A percentile compares a stretch with the other conserved stretches of the same genome.
Evolutionary conservation across 345 rosid genomes (phyloP).

Genomic region (Hevea brasiliensis): DNA sequence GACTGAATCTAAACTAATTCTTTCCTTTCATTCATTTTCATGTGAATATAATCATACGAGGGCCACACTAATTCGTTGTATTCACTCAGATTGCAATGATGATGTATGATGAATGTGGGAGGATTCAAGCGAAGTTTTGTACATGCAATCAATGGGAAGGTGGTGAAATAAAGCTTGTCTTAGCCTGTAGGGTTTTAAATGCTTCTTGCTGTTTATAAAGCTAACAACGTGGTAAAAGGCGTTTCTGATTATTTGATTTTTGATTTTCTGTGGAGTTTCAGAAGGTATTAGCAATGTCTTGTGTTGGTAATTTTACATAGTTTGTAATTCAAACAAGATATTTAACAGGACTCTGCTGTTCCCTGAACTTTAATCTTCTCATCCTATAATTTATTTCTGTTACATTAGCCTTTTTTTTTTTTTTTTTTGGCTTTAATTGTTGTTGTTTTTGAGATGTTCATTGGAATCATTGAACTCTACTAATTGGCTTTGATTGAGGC

Average conservation of each 20-base stretch:
- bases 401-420: background rate
- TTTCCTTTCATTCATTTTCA: constrained; percentile 21
- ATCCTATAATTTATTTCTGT: background rate
- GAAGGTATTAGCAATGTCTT: constrained; percentile 10
- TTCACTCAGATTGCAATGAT: constrained; percentile 95
- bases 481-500: constrained; percentile 6
- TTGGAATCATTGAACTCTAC: constrained; percentile 1
- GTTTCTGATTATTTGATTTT: constrained; percentile 5
- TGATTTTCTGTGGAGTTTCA: background rate
- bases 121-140: constrained; percentile 49
- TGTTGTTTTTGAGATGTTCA: background rate
- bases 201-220: constrained; percentile 26
- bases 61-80: constrained; percentile 51
- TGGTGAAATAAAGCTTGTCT: constrained; percentile 45
- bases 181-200: constrained; percentile 21
- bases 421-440: background rate
- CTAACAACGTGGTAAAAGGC: constrained; percentile 17
- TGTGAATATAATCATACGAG: constrained; percentile 23
- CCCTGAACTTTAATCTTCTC: background rate
- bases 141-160: constrained; percentile 62
- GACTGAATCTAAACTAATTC: constrained; percentile 15
- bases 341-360: background rate
- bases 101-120: constrained; percentile 84
- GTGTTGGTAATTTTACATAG: background rate
- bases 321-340: constrained; percentile 7